Base-by-base conservation (phyloP, 768 basidiomycete genomes). In the Rhizopogon rudus region DNA sequence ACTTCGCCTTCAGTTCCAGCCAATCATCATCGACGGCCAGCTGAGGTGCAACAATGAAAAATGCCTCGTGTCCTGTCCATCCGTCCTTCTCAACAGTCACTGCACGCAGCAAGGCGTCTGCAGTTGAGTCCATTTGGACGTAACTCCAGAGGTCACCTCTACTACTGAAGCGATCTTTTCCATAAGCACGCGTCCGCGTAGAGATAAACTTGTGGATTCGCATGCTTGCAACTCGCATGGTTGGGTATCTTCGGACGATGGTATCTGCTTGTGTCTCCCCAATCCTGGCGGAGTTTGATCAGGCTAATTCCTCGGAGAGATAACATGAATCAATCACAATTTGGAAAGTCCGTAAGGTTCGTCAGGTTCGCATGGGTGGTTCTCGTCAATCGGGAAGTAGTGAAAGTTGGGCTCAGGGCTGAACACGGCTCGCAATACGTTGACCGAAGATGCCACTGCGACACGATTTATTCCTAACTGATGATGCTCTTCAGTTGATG, bases 261-360 rank as follows among this genome's bases (percentile, higher is more conserved):
- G 81, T 76, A 57, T 82, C 77, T 17, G 87, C 87, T 70, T 91
- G 88, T 44, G 82, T 67, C 67, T 91, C 88, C 55, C 75, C 77
- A 37, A 89, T 82, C 31, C 84, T 86, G 57, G 25, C 14, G 40
- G 28, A 17, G 17, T 33, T 8, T 40, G 41, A 40, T 52, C 13
- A 29, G 45, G 16, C 13, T 52, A 25, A 35, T 44, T 57, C 16
- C 10, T 50, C n/a, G 4, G 45, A 60, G 52, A 57, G 14, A n/a
- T 8, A 45, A 28, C 3, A 28, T 20, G 14, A 3, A 37, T 6
- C 20, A 61, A 73, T 65, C 66, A 84, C 83, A 84, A 54, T 74
- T 87, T 87, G 40, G 86, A 87, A 13, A 86, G 75, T 2, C 84
- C 86, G 58, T 87, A 87, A 2, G 84, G 84, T 60, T 87, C 86